phyloP scores from a whole-genome alignment of 2,329 filamentous ascomycete species.

The Pyrenochaeta sp. region DNA sequence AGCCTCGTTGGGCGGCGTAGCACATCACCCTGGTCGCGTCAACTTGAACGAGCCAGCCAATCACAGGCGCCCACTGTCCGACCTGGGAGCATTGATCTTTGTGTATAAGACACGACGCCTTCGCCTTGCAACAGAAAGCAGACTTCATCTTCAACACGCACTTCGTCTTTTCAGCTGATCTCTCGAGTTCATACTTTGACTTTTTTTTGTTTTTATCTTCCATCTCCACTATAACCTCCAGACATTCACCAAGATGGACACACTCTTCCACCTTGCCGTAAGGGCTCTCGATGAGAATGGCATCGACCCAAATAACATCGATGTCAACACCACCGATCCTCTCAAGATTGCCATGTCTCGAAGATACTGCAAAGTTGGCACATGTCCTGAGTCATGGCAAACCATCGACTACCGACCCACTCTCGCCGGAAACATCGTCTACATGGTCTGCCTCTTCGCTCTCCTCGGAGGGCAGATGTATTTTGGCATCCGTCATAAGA shows the following conservation, averaged over 20 bases:
- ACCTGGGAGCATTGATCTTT: neutral
- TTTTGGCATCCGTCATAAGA: slow-evolving; percentile 58
- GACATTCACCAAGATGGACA: slow-evolving; percentile 6
- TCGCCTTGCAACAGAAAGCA: neutral
- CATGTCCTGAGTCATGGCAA: slow-evolving; percentile 55
- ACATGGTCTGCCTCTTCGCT: slow-evolving; percentile 57
- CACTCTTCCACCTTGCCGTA: slow-evolving; percentile 6
- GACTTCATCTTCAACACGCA: neutral
- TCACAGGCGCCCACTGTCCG: slow-evolving; percentile 5
- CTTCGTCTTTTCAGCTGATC: neutral
- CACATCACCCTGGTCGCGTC: slow-evolving; percentile 1
- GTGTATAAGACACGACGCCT: slow-evolving; percentile 9
- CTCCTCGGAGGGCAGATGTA: slow-evolving; percentile 56
- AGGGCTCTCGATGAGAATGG: slow-evolving; percentile 20
- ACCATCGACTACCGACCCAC: slow-evolving; percentile 61
- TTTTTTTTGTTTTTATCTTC: neutral
- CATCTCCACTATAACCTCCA: neutral
- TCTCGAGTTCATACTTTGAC: neutral
- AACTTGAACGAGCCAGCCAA: slow-evolving; percentile 11
- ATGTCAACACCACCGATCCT: slow-evolving; percentile 23
- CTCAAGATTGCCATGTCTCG: slow-evolving; percentile 22
- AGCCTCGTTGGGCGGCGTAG: neutral
- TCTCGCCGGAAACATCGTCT: slow-evolving; percentile 60
- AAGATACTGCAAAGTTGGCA: slow-evolving; percentile 41
- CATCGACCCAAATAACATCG: slow-evolving; percentile 30